Evolutionary conservation across 805 yeast genomes (phyloP).

Genomic region (Ogataea haglerorum): DNA sequence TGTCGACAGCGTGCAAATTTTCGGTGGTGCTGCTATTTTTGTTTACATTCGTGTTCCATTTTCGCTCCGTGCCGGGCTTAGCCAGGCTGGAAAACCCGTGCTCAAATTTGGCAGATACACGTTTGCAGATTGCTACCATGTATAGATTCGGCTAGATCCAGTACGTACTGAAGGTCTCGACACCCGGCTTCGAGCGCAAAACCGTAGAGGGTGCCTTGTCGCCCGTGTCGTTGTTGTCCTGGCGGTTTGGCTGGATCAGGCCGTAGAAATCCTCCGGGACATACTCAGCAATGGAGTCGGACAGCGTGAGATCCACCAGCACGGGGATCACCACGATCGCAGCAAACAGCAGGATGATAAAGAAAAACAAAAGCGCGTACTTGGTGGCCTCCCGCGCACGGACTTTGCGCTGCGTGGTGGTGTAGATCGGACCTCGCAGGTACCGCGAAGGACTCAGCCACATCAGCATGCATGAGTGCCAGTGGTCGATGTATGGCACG

Average conservation of each 20-base stretch:
- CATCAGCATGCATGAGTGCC: constrained; percentile 48
- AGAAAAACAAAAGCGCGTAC: constrained; percentile 46
- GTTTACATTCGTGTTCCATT: constrained; percentile 2
- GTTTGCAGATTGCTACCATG: neutral
- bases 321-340: constrained; percentile 47
- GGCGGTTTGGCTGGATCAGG: constrained; percentile 56
- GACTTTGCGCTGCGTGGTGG: constrained; percentile 36
- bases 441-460: constrained; percentile 43
- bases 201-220: constrained; percentile 47
- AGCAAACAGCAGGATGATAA: constrained; percentile 38
- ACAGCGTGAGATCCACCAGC: constrained; percentile 28
- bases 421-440: constrained; percentile 38
- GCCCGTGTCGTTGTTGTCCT: constrained; percentile 68
- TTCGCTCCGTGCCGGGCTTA: neutral
- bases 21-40: constrained; percentile 2
- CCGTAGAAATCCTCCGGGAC: constrained; percentile 31
- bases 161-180: constrained; percentile 22
- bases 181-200: constrained; percentile 28
- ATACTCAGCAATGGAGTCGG: constrained; percentile 14
- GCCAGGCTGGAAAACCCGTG: neutral
- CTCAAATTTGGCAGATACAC: constrained; percentile 5
- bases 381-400: constrained; percentile 41
- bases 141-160: constrained; percentile 22
- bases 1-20: neutral
- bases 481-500: constrained; percentile 45